These are phyloP conservation scores for Cryphonectria nitschkei DNA, from an alignment of 2,329 filamentous ascomycete species.

Conservation along the genomic window DNA sequence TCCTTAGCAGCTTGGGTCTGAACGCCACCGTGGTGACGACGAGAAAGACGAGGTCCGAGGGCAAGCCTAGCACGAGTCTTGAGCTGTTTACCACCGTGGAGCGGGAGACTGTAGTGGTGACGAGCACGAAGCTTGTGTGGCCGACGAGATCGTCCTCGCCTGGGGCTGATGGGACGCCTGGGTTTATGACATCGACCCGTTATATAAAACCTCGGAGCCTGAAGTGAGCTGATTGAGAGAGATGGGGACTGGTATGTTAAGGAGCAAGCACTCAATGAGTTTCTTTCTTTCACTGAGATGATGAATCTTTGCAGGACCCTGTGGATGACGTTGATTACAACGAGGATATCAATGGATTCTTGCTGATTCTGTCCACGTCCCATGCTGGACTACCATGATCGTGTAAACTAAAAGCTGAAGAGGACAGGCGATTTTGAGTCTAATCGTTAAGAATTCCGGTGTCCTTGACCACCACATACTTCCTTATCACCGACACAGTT, in stretches of 20 bases:
- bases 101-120: constrained; percentile 1
- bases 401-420: neutral
- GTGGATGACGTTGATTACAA: neutral
- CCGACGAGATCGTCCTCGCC: neutral
- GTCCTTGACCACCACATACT: too few relatives aligned
- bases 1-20: neutral
- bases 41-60: neutral
- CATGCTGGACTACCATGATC: neutral
- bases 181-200: neutral
- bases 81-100: neutral
- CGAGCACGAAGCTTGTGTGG: neutral
- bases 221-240: neutral
- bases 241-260: neutral
- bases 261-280: neutral
- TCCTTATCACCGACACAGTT: neutral
- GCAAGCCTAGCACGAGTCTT: neutral
- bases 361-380: neutral
- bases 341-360: neutral
- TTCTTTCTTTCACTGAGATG: neutral
- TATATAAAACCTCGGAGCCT: neutral
- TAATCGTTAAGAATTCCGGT: too few relatives aligned
- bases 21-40: neutral
- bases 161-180: neutral
- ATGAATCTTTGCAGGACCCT: neutral
- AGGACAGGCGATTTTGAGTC: too few relatives aligned